Conservation (phyloP, 2,329 filamentous ascomycete species). For the Claviceps sp. region DNA sequence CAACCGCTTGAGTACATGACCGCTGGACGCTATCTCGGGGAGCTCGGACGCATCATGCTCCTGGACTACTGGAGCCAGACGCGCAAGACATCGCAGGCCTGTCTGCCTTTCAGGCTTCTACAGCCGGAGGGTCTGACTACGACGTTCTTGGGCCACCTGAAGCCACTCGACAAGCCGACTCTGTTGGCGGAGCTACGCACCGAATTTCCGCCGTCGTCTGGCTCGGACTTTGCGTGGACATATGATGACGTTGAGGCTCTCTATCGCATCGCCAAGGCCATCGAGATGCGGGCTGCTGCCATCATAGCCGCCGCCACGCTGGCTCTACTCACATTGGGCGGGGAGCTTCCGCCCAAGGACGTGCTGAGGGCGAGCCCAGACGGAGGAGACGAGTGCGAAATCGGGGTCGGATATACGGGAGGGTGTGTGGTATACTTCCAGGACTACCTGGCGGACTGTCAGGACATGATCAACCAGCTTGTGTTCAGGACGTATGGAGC, state of each 20-base stretch:
- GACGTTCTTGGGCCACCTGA: constrained; percentile 57
- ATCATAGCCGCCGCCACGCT: constrained; percentile 62
- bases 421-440: constrained; percentile 72
- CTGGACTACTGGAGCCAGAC: constrained; percentile 45
- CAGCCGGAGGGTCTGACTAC: constrained; percentile 54
- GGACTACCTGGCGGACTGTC: constrained; percentile 56
- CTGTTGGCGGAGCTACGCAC: constrained; percentile 34
- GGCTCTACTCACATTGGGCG: constrained; percentile 54
- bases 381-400: constrained; percentile 26
- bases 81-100: constrained; percentile 24
- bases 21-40: constrained; percentile 62
- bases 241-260: constrained; percentile 43
- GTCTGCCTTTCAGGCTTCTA: constrained; percentile 41
- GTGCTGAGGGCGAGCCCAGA: constrained; percentile 4
- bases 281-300: constrained; percentile 59
- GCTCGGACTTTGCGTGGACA: constrained; percentile 48
- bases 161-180: constrained; percentile 34
- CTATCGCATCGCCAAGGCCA: constrained; percentile 53
- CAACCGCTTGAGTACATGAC: constrained; percentile 81
- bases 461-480: constrained; percentile 49
- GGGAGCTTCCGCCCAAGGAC: constrained; percentile 40
- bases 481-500: constrained; percentile 19
- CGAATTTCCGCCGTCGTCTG: constrained; percentile 37
- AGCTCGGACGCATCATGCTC: constrained; percentile 59
- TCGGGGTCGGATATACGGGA: constrained; percentile 69